phyloP scores from a whole-genome alignment of 2,329 filamentous ascomycete species.

The Paecilomyces niveus region DNA sequence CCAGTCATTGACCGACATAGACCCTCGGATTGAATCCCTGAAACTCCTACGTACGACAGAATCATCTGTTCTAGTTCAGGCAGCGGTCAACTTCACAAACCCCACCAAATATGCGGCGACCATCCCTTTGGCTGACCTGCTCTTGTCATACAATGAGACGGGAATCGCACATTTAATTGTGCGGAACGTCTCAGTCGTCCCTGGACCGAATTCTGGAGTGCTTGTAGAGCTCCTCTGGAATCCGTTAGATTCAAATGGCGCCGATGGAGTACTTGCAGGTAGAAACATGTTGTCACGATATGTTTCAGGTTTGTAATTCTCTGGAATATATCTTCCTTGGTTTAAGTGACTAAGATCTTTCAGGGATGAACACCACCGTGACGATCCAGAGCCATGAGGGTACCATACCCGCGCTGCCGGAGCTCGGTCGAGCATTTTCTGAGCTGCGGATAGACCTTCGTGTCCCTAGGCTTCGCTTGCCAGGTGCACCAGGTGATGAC shows the following conservation, averaged over 20 bases:
- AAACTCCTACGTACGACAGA: constrained; percentile 65
- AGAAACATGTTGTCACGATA: constrained; percentile 75
- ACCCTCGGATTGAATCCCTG: constrained; percentile 63
- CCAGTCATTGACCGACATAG: constrained; percentile 44
- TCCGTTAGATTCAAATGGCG: constrained; percentile 56
- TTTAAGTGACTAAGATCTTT: constrained; percentile 5
- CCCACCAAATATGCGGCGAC: constrained; percentile 77
- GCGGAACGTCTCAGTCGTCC: constrained; percentile 54
- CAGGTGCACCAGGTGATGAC: constrained; percentile 38
- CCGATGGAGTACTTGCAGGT: constrained; percentile 55
- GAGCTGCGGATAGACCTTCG: constrained; percentile 63
- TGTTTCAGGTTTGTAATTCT: constrained; percentile 57
- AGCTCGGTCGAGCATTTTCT: constrained; percentile 66
- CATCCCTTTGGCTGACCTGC: constrained; percentile 73
- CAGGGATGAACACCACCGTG: constrained; percentile 72
- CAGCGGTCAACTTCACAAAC: constrained; percentile 77
- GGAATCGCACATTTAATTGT: constrained; percentile 68
- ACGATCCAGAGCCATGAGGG: constrained; percentile 63
- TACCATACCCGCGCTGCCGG: constrained; percentile 67
- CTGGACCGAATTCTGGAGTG: constrained; percentile 67
- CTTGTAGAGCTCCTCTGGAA: constrained; percentile 66
- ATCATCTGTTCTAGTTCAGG: constrained; percentile 63
- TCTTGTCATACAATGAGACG: constrained; percentile 66
- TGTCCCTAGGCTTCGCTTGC: constrained; percentile 59
- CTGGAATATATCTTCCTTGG: background rate